phyloP scores from a whole-genome alignment of 805 yeast species.

The Candida tammaniensis region DNA sequence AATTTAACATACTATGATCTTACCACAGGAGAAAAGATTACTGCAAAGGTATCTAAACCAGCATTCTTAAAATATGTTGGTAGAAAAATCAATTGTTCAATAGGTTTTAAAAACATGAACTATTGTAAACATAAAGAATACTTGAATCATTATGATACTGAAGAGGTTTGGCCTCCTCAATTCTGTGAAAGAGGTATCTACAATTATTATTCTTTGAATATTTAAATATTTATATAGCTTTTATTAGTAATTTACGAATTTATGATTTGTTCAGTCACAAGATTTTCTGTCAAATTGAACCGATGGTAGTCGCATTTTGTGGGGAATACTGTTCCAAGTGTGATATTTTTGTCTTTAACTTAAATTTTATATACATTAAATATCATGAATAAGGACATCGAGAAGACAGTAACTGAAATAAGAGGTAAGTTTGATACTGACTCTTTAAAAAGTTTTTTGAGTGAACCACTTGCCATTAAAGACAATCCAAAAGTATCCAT shows the following conservation, averaged over 20 bases:
- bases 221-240: too few relatives aligned
- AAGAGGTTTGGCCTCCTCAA: conserved; percentile 50
- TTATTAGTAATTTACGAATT: too few relatives aligned
- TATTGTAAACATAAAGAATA: conserved; percentile 29
- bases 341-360: too few relatives aligned
- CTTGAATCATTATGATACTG: conserved; percentile 24
- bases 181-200: conserved; percentile 54
- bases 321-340: too few relatives aligned
- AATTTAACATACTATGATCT: conserved; percentile 58
- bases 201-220: conserved; percentile 55
- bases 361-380: too few relatives aligned
- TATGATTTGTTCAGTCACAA: too few relatives aligned
- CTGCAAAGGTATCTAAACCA: conserved; percentile 44
- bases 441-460: conserved; percentile 22
- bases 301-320: too few relatives aligned
- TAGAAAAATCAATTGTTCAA: conserved; percentile 53
- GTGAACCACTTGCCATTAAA: neutral
- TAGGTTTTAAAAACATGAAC: conserved; percentile 45
- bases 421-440: conserved; percentile 31
- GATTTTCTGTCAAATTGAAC: too few relatives aligned
- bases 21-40: conserved; percentile 60
- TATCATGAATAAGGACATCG: conserved; percentile 15
- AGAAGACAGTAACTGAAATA: conserved; percentile 29
- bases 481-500: conserved; percentile 14
- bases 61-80: conserved; percentile 51